phyloP scores from a whole-genome alignment of 169 alveolate genomes.

The Besnoitia besnoiti region DNA sequence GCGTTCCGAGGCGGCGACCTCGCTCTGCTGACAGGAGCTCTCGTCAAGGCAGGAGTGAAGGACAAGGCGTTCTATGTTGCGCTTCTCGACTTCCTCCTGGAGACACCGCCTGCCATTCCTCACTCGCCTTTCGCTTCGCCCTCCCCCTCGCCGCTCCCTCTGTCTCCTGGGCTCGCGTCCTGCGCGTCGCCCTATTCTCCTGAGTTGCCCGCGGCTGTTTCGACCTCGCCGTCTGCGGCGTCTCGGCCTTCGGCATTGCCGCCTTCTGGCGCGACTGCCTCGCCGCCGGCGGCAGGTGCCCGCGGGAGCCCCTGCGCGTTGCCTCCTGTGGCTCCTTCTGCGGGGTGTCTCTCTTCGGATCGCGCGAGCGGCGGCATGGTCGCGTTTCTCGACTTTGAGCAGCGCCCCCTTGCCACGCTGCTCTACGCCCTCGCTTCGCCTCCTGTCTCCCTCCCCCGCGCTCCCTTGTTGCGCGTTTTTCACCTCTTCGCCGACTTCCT shows the following conservation, averaged over 20 bases:
- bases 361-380: neutral
- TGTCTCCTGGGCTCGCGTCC: neutral
- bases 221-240: neutral
- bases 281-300: neutral
- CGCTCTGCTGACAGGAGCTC: neutral
- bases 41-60: neutral
- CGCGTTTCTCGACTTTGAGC: slow-evolving; percentile 9
- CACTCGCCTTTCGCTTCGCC: neutral
- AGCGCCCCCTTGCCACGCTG: slow-evolving; percentile 10
- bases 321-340: neutral
- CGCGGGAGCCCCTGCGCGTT: neutral
- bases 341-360: neutral
- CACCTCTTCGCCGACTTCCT: slow-evolving; percentile 3
- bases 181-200: too few relatives aligned
- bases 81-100: slow-evolving; percentile 7
- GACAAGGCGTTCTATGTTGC: neutral
- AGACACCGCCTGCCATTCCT: neutral
- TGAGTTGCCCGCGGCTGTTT: too few relatives aligned
- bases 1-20: neutral
- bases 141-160: neutral
- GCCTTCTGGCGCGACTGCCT: too few relatives aligned
- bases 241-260: neutral
- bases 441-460: neutral
- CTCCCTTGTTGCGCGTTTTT: neutral
- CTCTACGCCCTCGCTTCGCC: neutral